These are phyloP conservation scores for Dunaliella sp. DNA, from an alignment of 139 green algal species.

Conservation along the genomic window DNA sequence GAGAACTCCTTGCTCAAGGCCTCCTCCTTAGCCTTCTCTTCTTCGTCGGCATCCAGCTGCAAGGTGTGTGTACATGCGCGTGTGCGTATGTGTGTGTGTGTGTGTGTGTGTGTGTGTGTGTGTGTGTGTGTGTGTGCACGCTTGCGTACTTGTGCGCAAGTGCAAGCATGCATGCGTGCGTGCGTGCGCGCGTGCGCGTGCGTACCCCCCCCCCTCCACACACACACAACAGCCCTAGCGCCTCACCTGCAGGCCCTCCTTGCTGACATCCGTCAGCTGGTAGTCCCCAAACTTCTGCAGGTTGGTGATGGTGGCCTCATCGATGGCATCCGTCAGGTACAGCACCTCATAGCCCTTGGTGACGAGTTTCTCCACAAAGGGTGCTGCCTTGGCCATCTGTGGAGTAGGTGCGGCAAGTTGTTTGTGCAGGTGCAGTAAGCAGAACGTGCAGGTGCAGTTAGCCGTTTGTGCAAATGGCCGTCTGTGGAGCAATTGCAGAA, in stretches of 20 bases:
- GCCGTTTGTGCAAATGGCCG: too few species aligned
- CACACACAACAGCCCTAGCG: background rate
- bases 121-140: too few species aligned
- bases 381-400: constrained; percentile 60
- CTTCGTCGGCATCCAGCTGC: constrained; percentile 58
- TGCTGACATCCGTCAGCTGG: constrained; percentile 88
- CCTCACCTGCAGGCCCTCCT: constrained; percentile 72
- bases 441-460: too few species aligned
- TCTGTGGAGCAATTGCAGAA: too few species aligned
- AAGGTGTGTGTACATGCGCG: too few species aligned
- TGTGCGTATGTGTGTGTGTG: too few species aligned
- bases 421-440: too few species aligned
- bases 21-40: constrained; percentile 54
- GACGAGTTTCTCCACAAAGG: constrained; percentile 86
- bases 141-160: too few species aligned
- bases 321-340: constrained; percentile 93
- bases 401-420: too few species aligned
- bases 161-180: too few species aligned
- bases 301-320: constrained; percentile 89
- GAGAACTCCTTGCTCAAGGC: constrained; percentile 54
- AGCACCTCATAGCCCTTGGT: constrained; percentile 88
- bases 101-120: too few species aligned
- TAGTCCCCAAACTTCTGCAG: constrained; percentile 81
- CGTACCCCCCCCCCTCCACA: background rate
- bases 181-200: too few species aligned